These are phyloP conservation scores for Elongisporangium prolatum DNA, from an alignment of 352 stramenopile species.

Conservation along the genomic window DNA sequence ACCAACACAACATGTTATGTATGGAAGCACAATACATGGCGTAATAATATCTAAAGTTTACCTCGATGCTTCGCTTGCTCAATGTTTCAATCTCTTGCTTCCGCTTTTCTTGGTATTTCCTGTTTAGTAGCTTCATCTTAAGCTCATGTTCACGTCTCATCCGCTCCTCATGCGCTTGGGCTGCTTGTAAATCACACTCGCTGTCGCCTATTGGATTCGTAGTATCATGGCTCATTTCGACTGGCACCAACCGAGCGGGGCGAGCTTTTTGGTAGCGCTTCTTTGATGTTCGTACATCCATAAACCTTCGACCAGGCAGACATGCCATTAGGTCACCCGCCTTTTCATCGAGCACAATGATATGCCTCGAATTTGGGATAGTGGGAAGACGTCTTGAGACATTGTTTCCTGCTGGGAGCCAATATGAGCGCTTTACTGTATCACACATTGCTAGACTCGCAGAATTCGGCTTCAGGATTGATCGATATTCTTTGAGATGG, in stretches of 20 bases:
- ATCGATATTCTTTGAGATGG: neutral
- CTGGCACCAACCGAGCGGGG: constrained; percentile 31
- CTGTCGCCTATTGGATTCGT: neutral
- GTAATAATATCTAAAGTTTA: constrained; percentile 5
- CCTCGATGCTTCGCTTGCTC: constrained; percentile 27
- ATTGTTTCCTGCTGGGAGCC: constrained; percentile 50
- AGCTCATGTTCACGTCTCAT: constrained; percentile 36
- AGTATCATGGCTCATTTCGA: constrained; percentile 16
- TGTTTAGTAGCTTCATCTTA: constrained; percentile 34
- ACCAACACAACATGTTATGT: neutral
- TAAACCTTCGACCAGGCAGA: neutral
- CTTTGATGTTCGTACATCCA: constrained; percentile 22
- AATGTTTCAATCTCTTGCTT: constrained; percentile 30
- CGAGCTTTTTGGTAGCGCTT: constrained; percentile 40
- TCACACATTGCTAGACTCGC: neutral
- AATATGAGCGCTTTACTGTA: constrained; percentile 60
- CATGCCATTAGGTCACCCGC: neutral
- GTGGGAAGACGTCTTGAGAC: constrained; percentile 31
- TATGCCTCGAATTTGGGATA: neutral
- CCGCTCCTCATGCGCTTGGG: constrained; percentile 18
- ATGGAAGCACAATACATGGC: neutral
- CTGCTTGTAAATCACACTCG: neutral
- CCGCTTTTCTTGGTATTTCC: constrained; percentile 30
- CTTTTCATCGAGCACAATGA: neutral
- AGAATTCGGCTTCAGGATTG: neutral